Evolutionary conservation across 305 asterid genomes (phyloP).

Genomic region (Striga hermonthica): DNA sequence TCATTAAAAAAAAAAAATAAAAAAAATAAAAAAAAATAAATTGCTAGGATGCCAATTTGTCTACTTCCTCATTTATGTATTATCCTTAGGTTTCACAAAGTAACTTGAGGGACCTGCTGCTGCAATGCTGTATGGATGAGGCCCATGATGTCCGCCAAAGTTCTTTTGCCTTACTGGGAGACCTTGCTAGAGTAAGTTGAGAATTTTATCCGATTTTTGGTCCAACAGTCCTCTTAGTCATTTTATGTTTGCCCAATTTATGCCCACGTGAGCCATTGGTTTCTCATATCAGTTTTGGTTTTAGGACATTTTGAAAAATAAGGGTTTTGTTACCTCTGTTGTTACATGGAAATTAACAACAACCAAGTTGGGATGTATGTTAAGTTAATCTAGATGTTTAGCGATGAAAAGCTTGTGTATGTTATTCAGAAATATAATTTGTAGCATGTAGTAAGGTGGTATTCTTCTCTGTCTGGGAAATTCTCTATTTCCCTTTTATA

Average conservation of each 20-base stretch:
- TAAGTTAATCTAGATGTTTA: too few relatives aligned
- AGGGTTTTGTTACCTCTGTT: not conserved
- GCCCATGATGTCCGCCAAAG: conserved; percentile 91
- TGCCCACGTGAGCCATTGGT: not conserved
- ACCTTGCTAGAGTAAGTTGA: conserved; percentile 85
- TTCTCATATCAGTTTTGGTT: not conserved
- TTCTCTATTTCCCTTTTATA: too few relatives aligned
- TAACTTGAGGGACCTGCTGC: conserved; percentile 85
- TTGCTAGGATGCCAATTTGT: not conserved
- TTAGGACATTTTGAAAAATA: not conserved
- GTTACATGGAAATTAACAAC: too few relatives aligned
- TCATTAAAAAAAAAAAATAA: not conserved
- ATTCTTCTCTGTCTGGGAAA: too few relatives aligned
- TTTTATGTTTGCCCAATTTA: not conserved
- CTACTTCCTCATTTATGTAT: not conserved
- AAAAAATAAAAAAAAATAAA: too few relatives aligned
- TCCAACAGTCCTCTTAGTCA: not conserved
- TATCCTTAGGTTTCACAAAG: conserved; percentile 75
- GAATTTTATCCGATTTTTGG: conserved; percentile 7
- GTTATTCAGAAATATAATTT: too few relatives aligned
- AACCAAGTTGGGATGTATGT: too few relatives aligned
- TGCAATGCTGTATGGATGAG: conserved; percentile 96
- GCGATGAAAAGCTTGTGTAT: too few relatives aligned
- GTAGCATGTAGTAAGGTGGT: too few relatives aligned
- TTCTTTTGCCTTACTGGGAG: conserved; percentile 98